phyloP scores from a whole-genome alignment of 306 rosid species.

The Parietaria judaica region DNA sequence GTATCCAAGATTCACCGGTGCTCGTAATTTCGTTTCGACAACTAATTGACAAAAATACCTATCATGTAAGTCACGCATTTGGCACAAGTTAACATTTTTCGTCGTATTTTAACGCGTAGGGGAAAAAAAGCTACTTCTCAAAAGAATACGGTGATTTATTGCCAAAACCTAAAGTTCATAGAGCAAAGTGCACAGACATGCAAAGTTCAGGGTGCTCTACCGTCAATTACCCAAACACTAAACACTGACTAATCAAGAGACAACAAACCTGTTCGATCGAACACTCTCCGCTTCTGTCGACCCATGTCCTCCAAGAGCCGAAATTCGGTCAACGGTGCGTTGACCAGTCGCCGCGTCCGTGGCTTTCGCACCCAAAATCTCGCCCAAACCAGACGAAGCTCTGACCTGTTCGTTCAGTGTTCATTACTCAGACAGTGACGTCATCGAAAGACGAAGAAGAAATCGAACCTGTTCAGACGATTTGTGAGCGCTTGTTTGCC shows the following conservation, averaged over 20 bases:
- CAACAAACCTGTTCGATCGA: neutral
- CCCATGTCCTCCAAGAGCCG: neutral
- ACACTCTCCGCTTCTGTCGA: slow-evolving; percentile 5
- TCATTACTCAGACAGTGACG: neutral
- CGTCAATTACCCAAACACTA: too few relatives aligned
- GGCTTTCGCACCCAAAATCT: neutral
- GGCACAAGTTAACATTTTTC: too few relatives aligned
- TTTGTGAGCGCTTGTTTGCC: slow-evolving; percentile 12
- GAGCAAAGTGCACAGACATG: too few relatives aligned
- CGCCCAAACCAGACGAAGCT: neutral
- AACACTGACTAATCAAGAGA: neutral
- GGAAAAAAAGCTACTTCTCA: too few relatives aligned
- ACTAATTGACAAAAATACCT: too few relatives aligned
- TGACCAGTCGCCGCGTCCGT: neutral
- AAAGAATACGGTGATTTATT: too few relatives aligned
- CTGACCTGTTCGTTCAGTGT: neutral
- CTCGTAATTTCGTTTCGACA: too few relatives aligned
- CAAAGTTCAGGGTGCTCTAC: too few relatives aligned
- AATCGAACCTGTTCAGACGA: slow-evolving; percentile 16
- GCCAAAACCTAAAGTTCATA: too few relatives aligned
- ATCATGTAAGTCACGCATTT: too few relatives aligned
- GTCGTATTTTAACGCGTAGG: too few relatives aligned
- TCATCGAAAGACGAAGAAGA: neutral
- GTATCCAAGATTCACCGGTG: too few relatives aligned
- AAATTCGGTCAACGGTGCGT: slow-evolving; percentile 2